Base-by-base conservation (phyloP, 768 basidiomycete genomes). In the Cystofilobasidium capitatum region DNA sequence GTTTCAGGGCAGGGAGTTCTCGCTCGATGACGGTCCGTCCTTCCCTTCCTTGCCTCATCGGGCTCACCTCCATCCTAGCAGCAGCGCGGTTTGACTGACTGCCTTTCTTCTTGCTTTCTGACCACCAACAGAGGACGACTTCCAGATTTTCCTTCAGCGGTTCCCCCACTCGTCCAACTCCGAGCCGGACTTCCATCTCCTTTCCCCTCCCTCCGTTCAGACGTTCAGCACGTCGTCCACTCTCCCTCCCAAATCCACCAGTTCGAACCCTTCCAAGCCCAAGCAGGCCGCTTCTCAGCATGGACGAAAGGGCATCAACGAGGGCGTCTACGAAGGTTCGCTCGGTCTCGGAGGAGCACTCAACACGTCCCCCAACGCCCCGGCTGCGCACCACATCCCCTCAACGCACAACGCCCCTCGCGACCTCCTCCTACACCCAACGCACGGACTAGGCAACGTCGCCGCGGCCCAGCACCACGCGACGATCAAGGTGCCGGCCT, bases 71-170 rank as follows among this genome's bases (percentile, higher is more conserved):
- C 22, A 14, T 57, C 54, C 26, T 33, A 55, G 31, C 31, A 33
- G 54, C 35, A 12, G 9, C 29, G 6, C 13, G 54, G 35, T 26
- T 33, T 33, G 2, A 1, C 54, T 6, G 0, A 20, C 17, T 5
- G 7, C 17, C 22, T 44, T 22, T 44, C 42, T 44, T 44, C 42
- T 9, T 24, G 26, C n/a, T 40, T 44, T 49, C 12, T 54, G 40
- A 13, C n/a, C 62, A 36, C 33, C 51, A 24, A 14, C 22, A 86
- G 91, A 89, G 45, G 85, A 88, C 14, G 91, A 97, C 78, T 91
- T 92, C 75, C 83, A 84, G 24, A 94, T 97, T 68, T 89, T 92
- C 71, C 79, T 81, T 42, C 88, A 88, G 85, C 81, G 92, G 16
- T 82, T 84, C 59, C 73, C 77, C 8, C 71, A 74, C 13, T 31